Evolutionary conservation across 2,329 filamentous ascomycete species (phyloP), one percentile per base, ranked within the genome.

Genomic region (Alternaria sp.): DNA sequence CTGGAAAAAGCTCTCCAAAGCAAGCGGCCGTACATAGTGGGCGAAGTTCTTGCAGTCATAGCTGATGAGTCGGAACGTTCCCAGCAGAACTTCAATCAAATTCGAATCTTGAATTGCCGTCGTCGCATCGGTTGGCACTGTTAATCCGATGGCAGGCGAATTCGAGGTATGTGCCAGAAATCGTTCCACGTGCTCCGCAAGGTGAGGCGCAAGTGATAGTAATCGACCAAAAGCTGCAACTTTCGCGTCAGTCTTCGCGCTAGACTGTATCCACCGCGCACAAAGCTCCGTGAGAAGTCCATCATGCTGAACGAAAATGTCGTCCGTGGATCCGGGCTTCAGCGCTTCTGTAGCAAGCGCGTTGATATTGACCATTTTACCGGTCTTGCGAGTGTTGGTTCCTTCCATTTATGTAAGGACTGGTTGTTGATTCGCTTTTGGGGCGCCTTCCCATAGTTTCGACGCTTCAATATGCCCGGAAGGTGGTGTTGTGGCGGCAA

Each of bases 261-360:
- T 80, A 69, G 73, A 80, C 76, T 70, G 81, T 42, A 90, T 81
- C 92, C 92, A 96, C 81, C 90, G 84, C 61, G 92, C 90, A 77
- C 90, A 92, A 49, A 96, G 82, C 77, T 97, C 93, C 68, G 92
- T 86, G 70, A 95, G 91, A 39, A 93, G 80, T 61, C 84, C 81
- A 74, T 91, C 88, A 77, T 93, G 93, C 71, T 90, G 85, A 65
- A 85, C 81, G 72, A 95, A 93, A 72, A 97, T 81, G 56, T 82
- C 82, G 72, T 92, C 87, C 70, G 92, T 94, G 76, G 87, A 84
- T 78, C 82, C 81, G 68, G 90, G 83, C 69, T 87, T 83, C 72
- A 96, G 85, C 33, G 73, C 68, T 60, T 70, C 63, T 39, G 50
- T 59, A 61, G 73, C 71, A 53, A 76, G 69, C 59, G 59, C 58